These are phyloP conservation scores for Oryza brachyantha DNA, from an alignment of 176 grass and related monocot genomes.

Conservation along the genomic window DNA sequence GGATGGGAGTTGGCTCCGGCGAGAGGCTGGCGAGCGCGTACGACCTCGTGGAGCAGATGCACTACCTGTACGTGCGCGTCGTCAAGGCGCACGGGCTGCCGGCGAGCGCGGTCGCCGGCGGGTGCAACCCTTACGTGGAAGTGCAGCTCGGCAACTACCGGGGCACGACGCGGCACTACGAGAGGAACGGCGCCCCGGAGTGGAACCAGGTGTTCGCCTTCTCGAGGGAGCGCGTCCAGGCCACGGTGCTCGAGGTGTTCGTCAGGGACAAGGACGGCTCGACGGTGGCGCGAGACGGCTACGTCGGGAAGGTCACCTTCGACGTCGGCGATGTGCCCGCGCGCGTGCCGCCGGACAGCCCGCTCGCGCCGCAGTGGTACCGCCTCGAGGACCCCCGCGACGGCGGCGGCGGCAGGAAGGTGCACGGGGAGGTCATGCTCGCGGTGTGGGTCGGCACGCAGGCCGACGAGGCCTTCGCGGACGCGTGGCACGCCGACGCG, in stretches of 20 bases:
- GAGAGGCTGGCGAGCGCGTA: conserved; percentile 62
- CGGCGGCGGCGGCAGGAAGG: not conserved
- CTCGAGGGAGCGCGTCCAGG: conserved; percentile 56
- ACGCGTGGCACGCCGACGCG: conserved; percentile 46
- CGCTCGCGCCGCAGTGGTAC: conserved; percentile 79
- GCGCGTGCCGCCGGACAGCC: conserved; percentile 74
- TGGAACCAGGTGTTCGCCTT: conserved; percentile 90
- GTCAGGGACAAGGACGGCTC: conserved; percentile 48
- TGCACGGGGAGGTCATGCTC: conserved; percentile 54
- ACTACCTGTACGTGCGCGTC: conserved; percentile 74
- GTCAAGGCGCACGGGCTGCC: conserved; percentile 67
- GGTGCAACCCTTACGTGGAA: conserved; percentile 56
- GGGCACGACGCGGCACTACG: conserved; percentile 47
- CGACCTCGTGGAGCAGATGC: conserved; percentile 81
- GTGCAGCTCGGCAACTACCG: conserved; percentile 62
- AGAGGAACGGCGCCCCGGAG: conserved; percentile 39
- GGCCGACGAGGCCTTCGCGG: conserved; percentile 58
- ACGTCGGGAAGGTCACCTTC: conserved; percentile 54
- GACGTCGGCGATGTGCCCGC: conserved; percentile 61
- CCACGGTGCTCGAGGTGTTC: conserved; percentile 61
- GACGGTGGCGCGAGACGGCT: conserved; percentile 29
- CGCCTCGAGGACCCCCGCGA: conserved; percentile 26
- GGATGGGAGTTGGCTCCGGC: conserved; percentile 20
- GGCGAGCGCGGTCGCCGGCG: conserved; percentile 30
- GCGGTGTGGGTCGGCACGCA: conserved; percentile 67